These are phyloP conservation scores for Alternaria angustiovoidea DNA, from an alignment of 2,329 filamentous ascomycete genomes.

Conservation along the genomic window DNA sequence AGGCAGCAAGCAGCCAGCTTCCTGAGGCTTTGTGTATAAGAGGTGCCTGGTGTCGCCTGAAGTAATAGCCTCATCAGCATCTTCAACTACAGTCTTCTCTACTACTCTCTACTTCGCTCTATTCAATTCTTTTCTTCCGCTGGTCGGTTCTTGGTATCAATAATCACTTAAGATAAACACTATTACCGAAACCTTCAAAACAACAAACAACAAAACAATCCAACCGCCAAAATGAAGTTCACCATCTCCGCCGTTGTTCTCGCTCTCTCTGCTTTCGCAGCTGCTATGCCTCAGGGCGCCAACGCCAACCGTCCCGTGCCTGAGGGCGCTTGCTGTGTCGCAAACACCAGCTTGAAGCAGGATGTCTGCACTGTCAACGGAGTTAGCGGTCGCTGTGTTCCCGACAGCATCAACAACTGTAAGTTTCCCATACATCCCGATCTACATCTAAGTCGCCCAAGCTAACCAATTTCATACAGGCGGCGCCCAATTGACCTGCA, in stretches of 20 bases:
- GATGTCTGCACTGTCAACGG: conserved; percentile 43
- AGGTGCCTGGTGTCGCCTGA: conserved; percentile 4
- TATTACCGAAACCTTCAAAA: not conserved
- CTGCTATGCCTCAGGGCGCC: conserved; percentile 25
- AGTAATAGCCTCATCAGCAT: conserved; percentile 12
- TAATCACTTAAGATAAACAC: conserved; percentile 5
- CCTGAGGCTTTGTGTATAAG: conserved; percentile 8
- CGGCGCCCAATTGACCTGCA: conserved; percentile 37
- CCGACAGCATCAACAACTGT: conserved; percentile 35
- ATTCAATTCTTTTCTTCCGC: conserved; percentile 13
- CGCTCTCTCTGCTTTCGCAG: conserved; percentile 28
- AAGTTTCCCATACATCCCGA: conserved; percentile 4
- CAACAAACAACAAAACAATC: not conserved
- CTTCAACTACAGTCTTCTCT: conserved; percentile 10
- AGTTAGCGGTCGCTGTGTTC: conserved; percentile 37
- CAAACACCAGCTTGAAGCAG: conserved; percentile 41
- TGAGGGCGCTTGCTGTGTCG: conserved; percentile 34
- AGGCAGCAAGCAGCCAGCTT: conserved; percentile 1
- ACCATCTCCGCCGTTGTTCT: conserved; percentile 26
- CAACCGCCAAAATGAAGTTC: conserved; percentile 34
- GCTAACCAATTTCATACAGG: conserved; percentile 21
- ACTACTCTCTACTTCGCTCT: not conserved
- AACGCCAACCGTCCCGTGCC: conserved; percentile 38
- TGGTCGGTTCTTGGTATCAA: conserved; percentile 18
- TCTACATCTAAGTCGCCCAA: not conserved